Evolutionary conservation across 345 rosid genomes (phyloP), one percentile per base, ranked within the genome.

Genomic region (Alliaria petiolata): DNA sequence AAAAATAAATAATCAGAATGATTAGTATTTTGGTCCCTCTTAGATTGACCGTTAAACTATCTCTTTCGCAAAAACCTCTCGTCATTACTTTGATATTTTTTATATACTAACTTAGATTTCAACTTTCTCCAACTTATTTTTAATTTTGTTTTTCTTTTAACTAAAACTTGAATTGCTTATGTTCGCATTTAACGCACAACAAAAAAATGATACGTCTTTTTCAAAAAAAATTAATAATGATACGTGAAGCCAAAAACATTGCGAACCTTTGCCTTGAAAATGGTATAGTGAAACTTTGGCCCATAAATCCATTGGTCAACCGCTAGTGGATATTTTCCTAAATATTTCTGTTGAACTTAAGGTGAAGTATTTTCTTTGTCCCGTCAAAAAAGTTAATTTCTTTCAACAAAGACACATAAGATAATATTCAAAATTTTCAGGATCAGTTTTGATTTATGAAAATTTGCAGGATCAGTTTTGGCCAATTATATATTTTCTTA

Each of bases 21-120:
- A 10, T 39, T 8, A n/a, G n/a, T 63, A 16, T n/a, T n/a, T n/a
- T n/a, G n/a, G n/a, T n/a, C n/a, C 22, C 49, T 38, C 52, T 38
- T 7, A 57, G 14, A 49, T 57, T 57, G 49, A 40, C 77, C 71
- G 77, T 74, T 74, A 47, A 28, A 49, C 61, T 56, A 65, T 65
- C 72, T 17, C 67, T 74, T 74, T 74, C 77, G 17, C 67, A 38
- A 15, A 8, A 44, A 49, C n/a, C 22, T 36, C 56, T 31, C 3
- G 19, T 62, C 35, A 7, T 9, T 71, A 52, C 28, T 31, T 52
- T 44, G 8, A 45, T 52, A 56, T 10, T 13, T n/a, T 28, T 38
- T 17, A 4, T 15, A 6, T 42, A 33, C 35, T 17, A 14, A 30
- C 52, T n/a, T 42, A 22, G 14, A 25, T 65, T 34, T 65, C 11